Percentiles rank a stretch among this genome's conserved stretches.
These are phyloP conservation scores for Boletus rubescentipes DNA, from an alignment of 768 basidiomycete species.

Conservation along the genomic window DNA sequence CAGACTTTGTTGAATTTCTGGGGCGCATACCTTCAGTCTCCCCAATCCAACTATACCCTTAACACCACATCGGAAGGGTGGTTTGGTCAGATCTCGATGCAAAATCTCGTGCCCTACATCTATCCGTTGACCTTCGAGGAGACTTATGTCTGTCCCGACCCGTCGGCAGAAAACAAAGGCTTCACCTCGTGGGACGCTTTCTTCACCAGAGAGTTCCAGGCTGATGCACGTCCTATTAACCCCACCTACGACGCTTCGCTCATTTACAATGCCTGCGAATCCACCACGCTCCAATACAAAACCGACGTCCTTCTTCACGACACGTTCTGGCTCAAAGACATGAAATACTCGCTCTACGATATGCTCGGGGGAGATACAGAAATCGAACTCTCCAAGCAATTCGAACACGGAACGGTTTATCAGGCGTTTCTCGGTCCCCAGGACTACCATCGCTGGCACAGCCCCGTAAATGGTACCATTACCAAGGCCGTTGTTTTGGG, in stretches of 20 bases:
- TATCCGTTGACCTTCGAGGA: neutral
- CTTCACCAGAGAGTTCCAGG: constrained; percentile 39
- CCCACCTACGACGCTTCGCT: neutral
- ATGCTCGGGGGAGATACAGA: constrained; percentile 41
- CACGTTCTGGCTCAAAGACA: constrained; percentile 58
- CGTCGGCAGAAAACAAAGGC: neutral
- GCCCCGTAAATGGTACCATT: constrained; percentile 44
- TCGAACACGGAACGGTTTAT: constrained; percentile 49
- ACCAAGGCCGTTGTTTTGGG: constrained; percentile 32
- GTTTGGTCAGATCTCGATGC: neutral
- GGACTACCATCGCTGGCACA: constrained; percentile 63
- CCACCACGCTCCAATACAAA: constrained; percentile 44
- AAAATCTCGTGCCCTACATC: neutral
- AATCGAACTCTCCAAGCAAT: constrained; percentile 34
- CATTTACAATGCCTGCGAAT: constrained; percentile 55
- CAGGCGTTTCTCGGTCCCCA: constrained; percentile 55
- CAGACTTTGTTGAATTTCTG: neutral
- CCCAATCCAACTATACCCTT: constrained; percentile 3
- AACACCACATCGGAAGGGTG: neutral
- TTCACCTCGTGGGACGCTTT: constrained; percentile 48
- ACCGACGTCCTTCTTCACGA: constrained; percentile 40
- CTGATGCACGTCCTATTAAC: neutral
- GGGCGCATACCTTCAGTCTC: neutral
- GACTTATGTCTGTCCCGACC: neutral
- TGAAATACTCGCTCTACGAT: constrained; percentile 56